Percentiles rank a stretch among this genome's conserved stretches.
Evolutionary conservation across 768 basidiomycete species (phyloP).

Genomic region (Pleurotus cornucopiae): DNA sequence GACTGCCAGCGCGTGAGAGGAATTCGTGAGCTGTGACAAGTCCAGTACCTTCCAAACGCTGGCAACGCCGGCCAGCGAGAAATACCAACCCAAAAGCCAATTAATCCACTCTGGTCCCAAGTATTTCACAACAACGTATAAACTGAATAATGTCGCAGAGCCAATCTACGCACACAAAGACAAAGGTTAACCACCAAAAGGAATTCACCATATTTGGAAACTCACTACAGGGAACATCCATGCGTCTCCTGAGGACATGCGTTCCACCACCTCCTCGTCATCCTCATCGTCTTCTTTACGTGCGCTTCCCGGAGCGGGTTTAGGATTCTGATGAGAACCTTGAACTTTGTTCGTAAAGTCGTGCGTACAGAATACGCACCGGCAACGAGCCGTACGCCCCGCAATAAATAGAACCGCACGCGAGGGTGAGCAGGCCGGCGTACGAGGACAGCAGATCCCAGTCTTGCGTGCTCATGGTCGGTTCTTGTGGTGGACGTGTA

Average conservation of each 20-base stretch:
- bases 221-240: conserved; percentile 75
- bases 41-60: conserved; percentile 61
- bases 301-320: conserved; percentile 13
- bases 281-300: conserved; percentile 37
- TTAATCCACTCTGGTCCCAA: conserved; percentile 83
- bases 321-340: conserved; percentile 18
- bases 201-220: conserved; percentile 9
- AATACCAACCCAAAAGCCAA: conserved; percentile 73
- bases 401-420: conserved; percentile 61
- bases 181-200: not conserved
- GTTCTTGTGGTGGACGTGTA: conserved; percentile 10
- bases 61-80: conserved; percentile 58
- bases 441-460: conserved; percentile 67
- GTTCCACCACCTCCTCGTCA: conserved; percentile 55
- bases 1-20: conserved; percentile 30
- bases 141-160: conserved; percentile 59
- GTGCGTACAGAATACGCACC: conserved; percentile 34
- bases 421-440: conserved; percentile 62
- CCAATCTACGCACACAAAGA: conserved; percentile 45
- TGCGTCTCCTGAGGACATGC: conserved; percentile 64
- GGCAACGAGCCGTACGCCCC: conserved; percentile 69
- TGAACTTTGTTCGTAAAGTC: conserved; percentile 6
- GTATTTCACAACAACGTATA: conserved; percentile 72
- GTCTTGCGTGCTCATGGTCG: conserved; percentile 28
- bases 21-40: no score